Evolutionary conservation across 179 eudicot species (phyloP), one percentile per base, ranked within the genome.

Genomic region (Gypsophila paniculata): DNA sequence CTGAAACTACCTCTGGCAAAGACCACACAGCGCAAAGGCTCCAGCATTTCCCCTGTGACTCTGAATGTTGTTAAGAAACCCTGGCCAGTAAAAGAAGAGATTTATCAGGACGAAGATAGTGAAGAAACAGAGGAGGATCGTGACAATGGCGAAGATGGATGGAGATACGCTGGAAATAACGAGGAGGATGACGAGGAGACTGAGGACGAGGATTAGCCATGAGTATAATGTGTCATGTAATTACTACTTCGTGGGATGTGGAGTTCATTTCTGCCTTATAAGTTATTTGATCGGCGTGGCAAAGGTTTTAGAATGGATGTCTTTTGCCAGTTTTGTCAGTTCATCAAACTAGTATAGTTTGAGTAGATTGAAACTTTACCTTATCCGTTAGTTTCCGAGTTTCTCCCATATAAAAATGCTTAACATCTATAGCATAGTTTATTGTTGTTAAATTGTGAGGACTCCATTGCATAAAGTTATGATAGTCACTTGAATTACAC

Each of bases 121-220:
- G 99, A 94, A 78, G 99, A 94, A 75, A 94, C 99, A 0, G 99
- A 94, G 64, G 99, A 94, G 86, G 99, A 91, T 51, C 80, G 89
- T 0, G 97, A 91, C 15, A 82, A 88, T 74, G 88, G 77, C 44
- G 98, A 83, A 79, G 96, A 84, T 48, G 89, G 90, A 7, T 87
- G 91, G 97, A 82, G 93, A 77, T 86, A 86, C 64, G 82, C 75
- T 13, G 91, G 82, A 15, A 88, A 90, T 77, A 84, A 89, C 4
- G 89, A 90, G 14, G 93, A 91, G 1, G 93, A 93, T 23, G 96
- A 91, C 69, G 99, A 94, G 82, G 97, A 94, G 83, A 94, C 99
- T 0, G 99, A 93, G 77, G 53, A 91, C 17, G 99, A 94, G 78
- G 99, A 94, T 76, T 93, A 78, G 75, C 61, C 65, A 44, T 21